Evolutionary conservation across 495 filamentous ascomycete genomes (phyloP).

Genomic region (Neurospora sp.): DNA sequence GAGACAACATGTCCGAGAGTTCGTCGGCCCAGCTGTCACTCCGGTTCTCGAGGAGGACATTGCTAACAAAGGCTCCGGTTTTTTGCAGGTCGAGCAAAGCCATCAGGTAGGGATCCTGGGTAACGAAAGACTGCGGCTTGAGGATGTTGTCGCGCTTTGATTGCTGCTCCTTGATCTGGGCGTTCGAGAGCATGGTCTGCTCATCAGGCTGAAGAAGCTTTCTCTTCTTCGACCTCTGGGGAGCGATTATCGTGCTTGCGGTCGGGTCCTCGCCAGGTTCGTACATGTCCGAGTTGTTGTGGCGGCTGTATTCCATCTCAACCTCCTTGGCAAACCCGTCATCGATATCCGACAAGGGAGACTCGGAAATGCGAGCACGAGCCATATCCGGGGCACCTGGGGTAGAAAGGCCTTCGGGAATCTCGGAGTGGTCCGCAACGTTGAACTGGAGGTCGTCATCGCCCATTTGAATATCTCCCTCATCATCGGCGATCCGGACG

Average conservation of each 20-base stretch:
- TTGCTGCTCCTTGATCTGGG: constrained; percentile 66
- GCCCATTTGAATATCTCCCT: constrained; percentile 51
- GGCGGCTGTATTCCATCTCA: constrained; percentile 42
- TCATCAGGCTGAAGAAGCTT: constrained; percentile 62
- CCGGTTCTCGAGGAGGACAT: constrained; percentile 65
- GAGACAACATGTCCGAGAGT: constrained; percentile 70
- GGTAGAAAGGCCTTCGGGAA: constrained; percentile 14
- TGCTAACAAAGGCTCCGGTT: constrained; percentile 76
- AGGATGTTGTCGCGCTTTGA: constrained; percentile 70
- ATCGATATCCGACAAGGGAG: constrained; percentile 61
- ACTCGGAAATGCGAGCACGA: constrained; percentile 52
- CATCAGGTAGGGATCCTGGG: constrained; percentile 74
- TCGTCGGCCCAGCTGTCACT: constrained; percentile 82
- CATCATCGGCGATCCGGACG: constrained; percentile 45
- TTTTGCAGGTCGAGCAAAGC: constrained; percentile 85
- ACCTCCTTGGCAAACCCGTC: constrained; percentile 41
- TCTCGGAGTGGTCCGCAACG: constrained; percentile 38
- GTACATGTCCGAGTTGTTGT: constrained; percentile 42
- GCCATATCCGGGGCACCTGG: constrained; percentile 29
- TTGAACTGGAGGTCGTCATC: constrained; percentile 48
- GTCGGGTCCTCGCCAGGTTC: constrained; percentile 45
- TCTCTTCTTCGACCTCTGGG: constrained; percentile 64
- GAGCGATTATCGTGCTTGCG: constrained; percentile 34
- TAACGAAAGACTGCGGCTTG: constrained; percentile 65
- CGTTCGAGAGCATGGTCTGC: constrained; percentile 46